Evolutionary conservation across 108 stramenopile species (phyloP), one percentile per base, ranked within the genome.

Genomic region (Pseudonitzschia multistriata): DNA sequence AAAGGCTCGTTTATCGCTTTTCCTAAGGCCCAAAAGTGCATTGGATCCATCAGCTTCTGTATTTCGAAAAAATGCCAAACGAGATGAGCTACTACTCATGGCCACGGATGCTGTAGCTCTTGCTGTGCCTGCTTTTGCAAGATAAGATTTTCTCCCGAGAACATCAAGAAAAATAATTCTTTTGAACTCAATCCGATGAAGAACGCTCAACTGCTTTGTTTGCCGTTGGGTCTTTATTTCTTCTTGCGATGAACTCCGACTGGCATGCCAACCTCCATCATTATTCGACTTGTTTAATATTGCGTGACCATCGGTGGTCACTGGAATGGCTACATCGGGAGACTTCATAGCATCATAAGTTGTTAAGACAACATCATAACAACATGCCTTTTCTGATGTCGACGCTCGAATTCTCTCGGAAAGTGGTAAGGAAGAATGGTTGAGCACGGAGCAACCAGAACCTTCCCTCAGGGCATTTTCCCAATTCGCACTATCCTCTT

Each of bases 291-390:
- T 54, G n/a, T 59, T 65, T 21, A 78, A 6, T 10, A 85, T 78
- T 15, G 83, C 88, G 42, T 60, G 40, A 40, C 86, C 88, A 17
- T 49, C 1, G 3, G 56, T 60, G 73, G 87, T 73, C 19, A 89
- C 36, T 34, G 82, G 76, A 14, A 85, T 66, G 21, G 83, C 75
- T 55, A 80, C 65, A 33, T 89, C 88, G 37, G 86, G 79, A 24
- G 76, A 56, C 71, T 85, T 87, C 40, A 89, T 53, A 10, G 78
- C 79, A 52, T 89, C 88, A 59, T 80, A 89, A 3, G 85, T 89
- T 34, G 83, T 79, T 42, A 89, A 40, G 11, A 85, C 81, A 49
- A 89, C 84, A 76, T 89, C 84, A 64, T 76, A 83, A 0, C 65
- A 72, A 37, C 74, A 71, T 53, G 76, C 85, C 62, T 78, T 84